Evolutionary conservation across 495 filamentous ascomycete species (phyloP).

Genomic region (Penicillium paradoxum): DNA sequence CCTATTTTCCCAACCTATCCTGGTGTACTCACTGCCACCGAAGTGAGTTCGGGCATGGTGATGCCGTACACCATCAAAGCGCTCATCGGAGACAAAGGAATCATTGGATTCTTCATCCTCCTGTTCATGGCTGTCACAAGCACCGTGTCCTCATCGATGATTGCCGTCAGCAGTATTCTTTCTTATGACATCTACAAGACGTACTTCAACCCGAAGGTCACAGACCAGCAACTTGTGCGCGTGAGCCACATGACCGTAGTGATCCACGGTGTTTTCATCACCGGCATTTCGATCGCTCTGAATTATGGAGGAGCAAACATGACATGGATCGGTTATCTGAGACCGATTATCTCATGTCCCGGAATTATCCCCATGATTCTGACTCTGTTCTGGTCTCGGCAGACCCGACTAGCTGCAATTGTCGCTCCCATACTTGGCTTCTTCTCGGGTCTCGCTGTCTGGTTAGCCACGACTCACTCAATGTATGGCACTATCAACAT

Average conservation of each 20-base stretch:
- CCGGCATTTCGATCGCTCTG: conserved; percentile 32
- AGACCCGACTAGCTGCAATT: conserved; percentile 33
- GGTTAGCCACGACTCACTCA: conserved; percentile 30
- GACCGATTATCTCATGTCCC: conserved; percentile 34
- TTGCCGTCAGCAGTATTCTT: conserved; percentile 44
- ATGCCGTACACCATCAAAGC: conserved; percentile 47
- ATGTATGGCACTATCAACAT: conserved; percentile 33
- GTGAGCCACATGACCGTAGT: conserved; percentile 36
- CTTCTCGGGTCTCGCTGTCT: conserved; percentile 32
- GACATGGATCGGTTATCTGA: conserved; percentile 39
- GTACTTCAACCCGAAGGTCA: conserved; percentile 45
- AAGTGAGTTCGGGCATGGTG: conserved; percentile 43
- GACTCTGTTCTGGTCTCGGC: conserved; percentile 36
- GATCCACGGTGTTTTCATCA: conserved; percentile 36
- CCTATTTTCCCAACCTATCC: conserved; percentile 51
- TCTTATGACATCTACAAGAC: conserved; percentile 49
- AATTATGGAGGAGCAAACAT: conserved; percentile 40
- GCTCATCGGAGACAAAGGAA: conserved; percentile 43
- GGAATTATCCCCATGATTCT: conserved; percentile 36
- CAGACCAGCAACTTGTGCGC: conserved; percentile 30
- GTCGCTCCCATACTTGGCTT: conserved; percentile 33
- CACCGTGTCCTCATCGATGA: conserved; percentile 42
- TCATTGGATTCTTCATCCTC: conserved; percentile 46
- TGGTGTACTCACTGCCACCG: conserved; percentile 34
- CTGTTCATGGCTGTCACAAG: conserved; percentile 54